A percentile compares a stretch with the other conserved stretches of the same genome.
These are phyloP conservation scores for Populus trichocarpa DNA, from an alignment of 441 rosid species.

Conservation along the genomic window DNA sequence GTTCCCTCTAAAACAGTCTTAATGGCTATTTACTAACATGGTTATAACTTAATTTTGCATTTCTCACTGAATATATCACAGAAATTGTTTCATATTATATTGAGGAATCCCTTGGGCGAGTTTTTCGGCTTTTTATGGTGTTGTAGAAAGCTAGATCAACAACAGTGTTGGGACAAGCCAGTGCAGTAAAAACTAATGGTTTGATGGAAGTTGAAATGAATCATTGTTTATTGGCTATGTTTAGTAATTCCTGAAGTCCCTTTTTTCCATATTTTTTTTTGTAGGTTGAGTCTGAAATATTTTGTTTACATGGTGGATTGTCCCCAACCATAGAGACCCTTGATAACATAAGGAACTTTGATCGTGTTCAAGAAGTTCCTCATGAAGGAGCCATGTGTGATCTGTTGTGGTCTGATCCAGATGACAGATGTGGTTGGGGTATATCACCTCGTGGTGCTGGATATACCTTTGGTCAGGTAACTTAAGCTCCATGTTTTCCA, in stretches of 20 bases:
- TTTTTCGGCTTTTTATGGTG: neutral
- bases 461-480: too few species aligned
- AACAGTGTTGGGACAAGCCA: neutral
- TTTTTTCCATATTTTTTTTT: conserved; percentile 5
- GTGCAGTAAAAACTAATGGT: neutral
- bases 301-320: conserved; percentile 91
- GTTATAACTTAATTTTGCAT: neutral
- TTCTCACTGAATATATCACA: neutral
- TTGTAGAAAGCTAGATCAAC: neutral
- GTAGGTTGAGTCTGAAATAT: conserved; percentile 95
- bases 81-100: neutral
- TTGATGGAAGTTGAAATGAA: neutral
- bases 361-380: too few species aligned
- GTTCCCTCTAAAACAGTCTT: too few species aligned
- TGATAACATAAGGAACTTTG: conserved; percentile 58
- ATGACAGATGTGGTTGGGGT: too few species aligned
- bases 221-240: too few species aligned
- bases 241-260: too few species aligned
- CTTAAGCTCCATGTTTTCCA: neutral
- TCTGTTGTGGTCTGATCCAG: too few species aligned
- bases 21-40: too few species aligned
- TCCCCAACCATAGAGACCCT: conserved; percentile 96
- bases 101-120: neutral
- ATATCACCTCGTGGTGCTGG: too few species aligned
- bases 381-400: too few species aligned